Evolutionary conservation across 2,329 filamentous ascomycete species (phyloP).

Genomic region (Aspergillus ustus): DNA sequence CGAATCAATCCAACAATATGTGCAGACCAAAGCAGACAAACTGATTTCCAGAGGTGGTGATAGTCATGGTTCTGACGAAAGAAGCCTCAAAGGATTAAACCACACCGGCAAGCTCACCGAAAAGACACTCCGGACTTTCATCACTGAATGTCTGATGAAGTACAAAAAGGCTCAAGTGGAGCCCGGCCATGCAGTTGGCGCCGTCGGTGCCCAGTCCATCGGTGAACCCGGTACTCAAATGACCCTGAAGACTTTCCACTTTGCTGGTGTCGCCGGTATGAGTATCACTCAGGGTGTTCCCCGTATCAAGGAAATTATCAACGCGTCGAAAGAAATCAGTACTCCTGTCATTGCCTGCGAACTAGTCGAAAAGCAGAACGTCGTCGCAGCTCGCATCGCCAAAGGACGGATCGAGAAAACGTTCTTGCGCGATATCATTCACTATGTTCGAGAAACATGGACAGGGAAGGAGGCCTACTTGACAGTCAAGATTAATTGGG

Average conservation of each 20-base stretch:
- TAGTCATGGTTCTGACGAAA: conserved; percentile 33
- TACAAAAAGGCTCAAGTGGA: conserved; percentile 91
- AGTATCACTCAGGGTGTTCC: conserved; percentile 99
- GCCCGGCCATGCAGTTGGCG: conserved; percentile 92
- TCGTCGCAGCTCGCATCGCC: conserved; percentile 83
- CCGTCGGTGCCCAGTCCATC: conserved; percentile 95
- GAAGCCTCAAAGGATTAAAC: conserved; percentile 54
- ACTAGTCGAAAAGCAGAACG: conserved; percentile 73
- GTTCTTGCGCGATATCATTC: conserved; percentile 78
- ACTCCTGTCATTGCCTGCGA: conserved; percentile 92
- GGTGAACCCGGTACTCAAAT: conserved; percentile 99
- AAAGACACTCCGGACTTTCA: conserved; percentile 74
- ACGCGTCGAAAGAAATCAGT: conserved; percentile 90
- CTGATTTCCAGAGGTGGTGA: conserved; percentile 52
- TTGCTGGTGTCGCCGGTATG: conserved; percentile 99
- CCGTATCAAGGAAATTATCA: conserved; percentile 99
- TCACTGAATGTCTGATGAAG: conserved; percentile 82
- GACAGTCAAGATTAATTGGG: conserved; percentile 78
- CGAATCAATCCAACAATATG: conserved; percentile 74
- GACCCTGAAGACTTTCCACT: conserved; percentile 99
- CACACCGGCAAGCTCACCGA: conserved; percentile 83
- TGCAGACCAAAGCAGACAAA: conserved; percentile 66
- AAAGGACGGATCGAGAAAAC: conserved; percentile 96
- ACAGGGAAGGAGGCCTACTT: conserved; percentile 75
- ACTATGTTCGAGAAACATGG: conserved; percentile 87